Evolutionary conservation across 148 eudicot species (phyloP).

Genomic region (Rhododendron ferrugineum): DNA sequence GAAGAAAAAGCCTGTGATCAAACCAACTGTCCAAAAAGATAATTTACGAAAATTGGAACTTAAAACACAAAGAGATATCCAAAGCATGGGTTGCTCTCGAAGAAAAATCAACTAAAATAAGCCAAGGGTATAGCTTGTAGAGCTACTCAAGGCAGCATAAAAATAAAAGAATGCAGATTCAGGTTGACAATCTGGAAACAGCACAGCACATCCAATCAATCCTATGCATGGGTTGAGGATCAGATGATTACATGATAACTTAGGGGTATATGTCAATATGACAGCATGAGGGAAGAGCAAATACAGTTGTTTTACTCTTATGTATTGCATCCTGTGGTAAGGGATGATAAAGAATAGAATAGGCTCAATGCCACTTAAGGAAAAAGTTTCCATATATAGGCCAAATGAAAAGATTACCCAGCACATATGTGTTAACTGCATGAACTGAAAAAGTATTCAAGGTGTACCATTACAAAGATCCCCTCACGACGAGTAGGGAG

Average conservation of each 20-base stretch:
- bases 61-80: background rate
- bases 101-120: background rate
- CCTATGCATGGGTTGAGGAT: background rate
- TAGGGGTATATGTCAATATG: background rate
- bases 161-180: background rate
- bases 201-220: background rate
- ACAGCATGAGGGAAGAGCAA: conserved; percentile 1
- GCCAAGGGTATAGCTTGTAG: background rate
- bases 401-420: background rate
- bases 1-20: conserved; percentile 5
- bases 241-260: background rate
- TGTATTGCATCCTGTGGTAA: background rate
- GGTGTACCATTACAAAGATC: conserved; percentile 87
- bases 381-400: background rate
- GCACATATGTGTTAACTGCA: background rate
- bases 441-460: conserved; percentile 13
- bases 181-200: background rate
- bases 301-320: background rate
- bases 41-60: background rate
- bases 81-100: background rate
- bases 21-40: background rate
- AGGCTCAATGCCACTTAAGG: background rate
- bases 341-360: background rate
- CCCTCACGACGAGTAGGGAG: conserved; percentile 86
- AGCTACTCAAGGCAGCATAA: background rate